phyloP scores from a whole-genome alignment of 371 early-diverging fungal genomes.

The Sporodiniella umbellata region DNA sequence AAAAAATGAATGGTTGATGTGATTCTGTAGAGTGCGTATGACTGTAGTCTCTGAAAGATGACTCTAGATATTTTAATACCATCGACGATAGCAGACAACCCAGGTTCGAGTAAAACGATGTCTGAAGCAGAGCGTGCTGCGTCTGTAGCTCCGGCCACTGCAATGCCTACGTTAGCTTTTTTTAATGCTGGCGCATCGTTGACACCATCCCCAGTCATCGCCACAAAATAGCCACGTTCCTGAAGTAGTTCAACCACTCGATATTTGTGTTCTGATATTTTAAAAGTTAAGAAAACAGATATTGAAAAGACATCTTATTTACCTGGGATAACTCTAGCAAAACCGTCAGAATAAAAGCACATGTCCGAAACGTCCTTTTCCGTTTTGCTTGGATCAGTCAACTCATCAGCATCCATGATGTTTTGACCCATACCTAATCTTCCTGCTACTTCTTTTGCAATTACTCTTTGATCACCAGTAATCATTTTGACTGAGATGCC shows the following conservation, averaged over 20 bases:
- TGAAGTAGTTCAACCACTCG: conserved; percentile 56
- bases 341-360: conserved; percentile 70
- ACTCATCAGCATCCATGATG: conserved; percentile 61
- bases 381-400: conserved; percentile 53
- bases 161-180: conserved; percentile 66
- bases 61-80: conserved; percentile 81
- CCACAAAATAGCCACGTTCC: conserved; percentile 51
- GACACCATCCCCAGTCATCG: conserved; percentile 84
- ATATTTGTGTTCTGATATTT: conserved; percentile 61
- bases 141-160: conserved; percentile 83
- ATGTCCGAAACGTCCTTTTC: conserved; percentile 74
- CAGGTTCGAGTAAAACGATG: conserved; percentile 87
- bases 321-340: conserved; percentile 80
- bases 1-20: conserved; percentile 91
- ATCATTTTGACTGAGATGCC: conserved; percentile 91
- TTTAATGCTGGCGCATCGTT: conserved; percentile 85
- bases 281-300: conserved; percentile 47
- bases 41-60: conserved; percentile 90
- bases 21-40: conserved; percentile 89
- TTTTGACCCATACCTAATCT: conserved; percentile 60
- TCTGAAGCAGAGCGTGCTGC: conserved; percentile 93
- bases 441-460: conserved; percentile 77
- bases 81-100: conserved; percentile 87
- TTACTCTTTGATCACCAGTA: conserved; percentile 86
- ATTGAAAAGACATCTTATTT: conserved; percentile 56